Evolutionary conservation across 345 rosid species (phyloP).

Genomic region (Eucalyptus caleyi): DNA sequence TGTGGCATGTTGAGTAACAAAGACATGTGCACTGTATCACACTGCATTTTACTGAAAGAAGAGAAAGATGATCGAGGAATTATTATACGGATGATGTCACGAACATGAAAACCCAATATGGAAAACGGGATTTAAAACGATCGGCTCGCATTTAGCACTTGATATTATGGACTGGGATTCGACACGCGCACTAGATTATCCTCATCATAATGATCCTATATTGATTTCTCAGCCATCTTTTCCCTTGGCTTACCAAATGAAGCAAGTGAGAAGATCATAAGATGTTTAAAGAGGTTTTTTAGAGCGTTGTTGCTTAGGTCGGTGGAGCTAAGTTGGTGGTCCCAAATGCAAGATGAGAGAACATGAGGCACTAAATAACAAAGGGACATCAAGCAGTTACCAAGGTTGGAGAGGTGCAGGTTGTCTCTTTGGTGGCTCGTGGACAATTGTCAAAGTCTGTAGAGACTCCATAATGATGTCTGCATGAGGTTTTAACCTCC

Average conservation of each 20-base stretch:
- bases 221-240: neutral
- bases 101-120: no score
- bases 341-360: neutral
- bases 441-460: no score
- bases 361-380: no score
- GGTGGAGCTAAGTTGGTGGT: neutral
- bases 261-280: neutral
- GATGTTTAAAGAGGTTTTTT: neutral
- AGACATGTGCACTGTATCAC: neutral
- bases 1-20: neutral
- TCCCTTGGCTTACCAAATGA: neutral
- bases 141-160: no score
- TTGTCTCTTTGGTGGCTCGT: no score
- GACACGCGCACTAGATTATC: neutral
- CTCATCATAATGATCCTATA: neutral
- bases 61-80: no score
- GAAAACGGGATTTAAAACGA: rapidly evolving
- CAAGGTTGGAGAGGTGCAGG: no score
- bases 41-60: no score
- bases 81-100: rapidly evolving
- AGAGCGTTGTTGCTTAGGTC: neutral
- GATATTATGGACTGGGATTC: no score
- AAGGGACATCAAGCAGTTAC: no score
- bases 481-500: no score
- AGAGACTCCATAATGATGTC: no score